Conservation (phyloP, 805 yeast genomes). For the Priceomyces castillae region DNA sequence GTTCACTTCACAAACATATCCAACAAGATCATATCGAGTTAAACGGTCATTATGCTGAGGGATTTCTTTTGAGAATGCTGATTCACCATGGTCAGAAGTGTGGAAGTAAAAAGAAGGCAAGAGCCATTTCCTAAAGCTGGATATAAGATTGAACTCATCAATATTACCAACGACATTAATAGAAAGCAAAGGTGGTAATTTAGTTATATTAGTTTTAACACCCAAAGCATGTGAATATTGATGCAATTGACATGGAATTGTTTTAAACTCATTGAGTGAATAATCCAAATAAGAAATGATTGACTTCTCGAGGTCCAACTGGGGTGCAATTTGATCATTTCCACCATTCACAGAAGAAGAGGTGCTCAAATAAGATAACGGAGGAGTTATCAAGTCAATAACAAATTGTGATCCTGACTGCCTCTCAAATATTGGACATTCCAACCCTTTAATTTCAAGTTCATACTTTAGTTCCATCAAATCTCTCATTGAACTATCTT, state of each 20-base stretch:
- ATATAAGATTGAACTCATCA: conserved; percentile 53
- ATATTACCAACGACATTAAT: conserved; percentile 56
- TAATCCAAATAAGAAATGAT: conserved; percentile 59
- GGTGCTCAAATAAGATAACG: conserved; percentile 22
- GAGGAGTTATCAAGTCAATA: conserved; percentile 44
- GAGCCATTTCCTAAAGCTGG: conserved; percentile 55
- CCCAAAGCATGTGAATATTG: conserved; percentile 42
- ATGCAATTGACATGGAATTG: conserved; percentile 45
- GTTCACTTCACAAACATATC: conserved; percentile 66
- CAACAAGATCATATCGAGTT: conserved; percentile 58
- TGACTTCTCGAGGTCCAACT: conserved; percentile 21
- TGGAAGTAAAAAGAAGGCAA: conserved; percentile 53
- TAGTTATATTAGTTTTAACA: conserved; percentile 47
- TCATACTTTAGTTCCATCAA: conserved; percentile 45
- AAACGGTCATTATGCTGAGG: conserved; percentile 26
- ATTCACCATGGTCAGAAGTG: conserved; percentile 25
- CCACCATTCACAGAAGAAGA: not conserved
- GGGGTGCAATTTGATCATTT: conserved; percentile 6
- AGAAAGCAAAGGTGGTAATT: conserved; percentile 62
- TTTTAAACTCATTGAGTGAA: conserved; percentile 51
- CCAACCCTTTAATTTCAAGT: conserved; percentile 38
- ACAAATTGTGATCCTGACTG: conserved; percentile 35
- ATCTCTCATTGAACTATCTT: conserved; percentile 23
- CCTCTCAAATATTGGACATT: conserved; percentile 37
- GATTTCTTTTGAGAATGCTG: conserved; percentile 33